These are phyloP conservation scores for Endoconidiophora laricicola DNA, from an alignment of 2,329 filamentous ascomycete species.

Conservation along the genomic window DNA sequence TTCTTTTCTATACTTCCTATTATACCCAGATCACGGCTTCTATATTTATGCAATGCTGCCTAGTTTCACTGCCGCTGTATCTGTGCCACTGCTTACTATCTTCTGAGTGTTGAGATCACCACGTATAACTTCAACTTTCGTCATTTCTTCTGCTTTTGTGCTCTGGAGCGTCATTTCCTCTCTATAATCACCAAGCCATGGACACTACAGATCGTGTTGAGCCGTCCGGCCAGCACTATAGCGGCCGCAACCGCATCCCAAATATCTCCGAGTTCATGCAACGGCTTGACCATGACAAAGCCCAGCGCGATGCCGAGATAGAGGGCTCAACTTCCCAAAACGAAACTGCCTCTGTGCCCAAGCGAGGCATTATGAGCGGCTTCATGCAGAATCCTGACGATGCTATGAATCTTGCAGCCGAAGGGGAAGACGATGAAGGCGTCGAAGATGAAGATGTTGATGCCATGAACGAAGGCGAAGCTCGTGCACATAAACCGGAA, in stretches of 20 bases:
- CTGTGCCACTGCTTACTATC: too few relatives aligned
- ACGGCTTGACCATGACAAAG: slow-evolving; percentile 63
- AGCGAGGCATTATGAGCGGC: neutral
- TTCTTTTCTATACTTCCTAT: too few relatives aligned
- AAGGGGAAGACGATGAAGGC: neutral
- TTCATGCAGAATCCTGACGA: slow-evolving; percentile 23
- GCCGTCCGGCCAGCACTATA: slow-evolving; percentile 52
- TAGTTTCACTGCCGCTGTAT: too few relatives aligned
- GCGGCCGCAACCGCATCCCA: slow-evolving; percentile 66
- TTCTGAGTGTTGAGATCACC: too few relatives aligned
- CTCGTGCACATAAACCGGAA: slow-evolving; percentile 18
- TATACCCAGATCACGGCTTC: too few relatives aligned
- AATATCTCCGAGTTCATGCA: slow-evolving; percentile 75
- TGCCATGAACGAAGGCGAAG: neutral
- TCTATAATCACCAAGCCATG: slow-evolving; percentile 17
- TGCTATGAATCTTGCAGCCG: neutral
- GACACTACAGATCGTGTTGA: slow-evolving; percentile 24
- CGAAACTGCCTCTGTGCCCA: neutral
- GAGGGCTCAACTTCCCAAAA: slow-evolving; percentile 31
- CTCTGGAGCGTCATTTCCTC: neutral
- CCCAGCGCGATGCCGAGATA: slow-evolving; percentile 53
- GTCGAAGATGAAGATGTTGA: slow-evolving; percentile 18
- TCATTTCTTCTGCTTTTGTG: too few relatives aligned
- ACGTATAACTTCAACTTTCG: too few relatives aligned
- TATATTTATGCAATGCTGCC: too few relatives aligned